phyloP scores from a whole-genome alignment of 31 red algal species.

The Asparagopsis taxiformis region DNA sequence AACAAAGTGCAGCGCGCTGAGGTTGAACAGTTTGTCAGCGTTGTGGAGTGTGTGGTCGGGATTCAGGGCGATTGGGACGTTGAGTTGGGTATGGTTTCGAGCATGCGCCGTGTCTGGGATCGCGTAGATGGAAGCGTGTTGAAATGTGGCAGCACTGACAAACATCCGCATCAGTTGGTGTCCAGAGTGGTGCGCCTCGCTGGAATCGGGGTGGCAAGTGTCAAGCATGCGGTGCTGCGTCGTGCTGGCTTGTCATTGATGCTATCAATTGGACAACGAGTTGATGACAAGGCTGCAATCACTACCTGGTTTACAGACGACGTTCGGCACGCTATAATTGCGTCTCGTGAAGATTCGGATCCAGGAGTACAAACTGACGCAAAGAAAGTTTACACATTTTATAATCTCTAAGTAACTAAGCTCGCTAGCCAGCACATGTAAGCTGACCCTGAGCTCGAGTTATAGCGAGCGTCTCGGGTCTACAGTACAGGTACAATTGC shows the following conservation, averaged over 20 bases:
- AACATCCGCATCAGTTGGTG: background rate
- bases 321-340: too few species aligned
- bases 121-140: background rate
- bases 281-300: background rate
- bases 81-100: constrained; percentile 18
- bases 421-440: too few species aligned
- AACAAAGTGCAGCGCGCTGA: background rate
- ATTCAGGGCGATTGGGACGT: constrained; percentile 58
- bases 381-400: constrained; percentile 25
- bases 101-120: constrained; percentile 7
- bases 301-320: too few species aligned
- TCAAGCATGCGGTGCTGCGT: constrained; percentile 27
- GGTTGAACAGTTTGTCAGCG: constrained; percentile 12
- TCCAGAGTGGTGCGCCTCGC: constrained; percentile 8
- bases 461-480: too few species aligned
- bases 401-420: too few species aligned
- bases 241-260: background rate
- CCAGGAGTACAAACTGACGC: background rate
- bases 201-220: constrained; percentile 8
- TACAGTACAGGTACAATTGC: too few species aligned
- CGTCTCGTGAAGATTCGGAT: constrained; percentile 24
- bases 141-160: background rate
- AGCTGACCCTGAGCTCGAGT: too few species aligned
- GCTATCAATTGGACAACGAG: background rate
- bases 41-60: constrained; percentile 33